Percentiles rank a stretch among this genome's conserved stretches.
These are phyloP conservation scores for Suhomyces tanzawaensis DNA, from an alignment of 805 yeast species.

Conservation along the genomic window DNA sequence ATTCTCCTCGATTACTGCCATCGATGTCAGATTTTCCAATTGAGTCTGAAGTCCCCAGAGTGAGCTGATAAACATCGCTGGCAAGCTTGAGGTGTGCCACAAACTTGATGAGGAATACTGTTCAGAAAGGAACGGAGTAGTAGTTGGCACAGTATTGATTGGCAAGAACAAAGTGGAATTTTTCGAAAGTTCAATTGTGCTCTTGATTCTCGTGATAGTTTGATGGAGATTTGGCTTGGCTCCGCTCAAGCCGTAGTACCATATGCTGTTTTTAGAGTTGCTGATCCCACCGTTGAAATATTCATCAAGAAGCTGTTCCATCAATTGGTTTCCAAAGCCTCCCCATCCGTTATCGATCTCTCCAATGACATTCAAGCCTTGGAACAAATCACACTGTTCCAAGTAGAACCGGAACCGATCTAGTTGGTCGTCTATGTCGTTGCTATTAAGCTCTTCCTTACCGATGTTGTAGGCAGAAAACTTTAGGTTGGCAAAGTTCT, in stretches of 20 bases:
- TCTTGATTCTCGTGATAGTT: conserved; percentile 42
- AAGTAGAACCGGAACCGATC: conserved; percentile 61
- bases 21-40: conserved; percentile 26
- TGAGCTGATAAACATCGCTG: conserved; percentile 33
- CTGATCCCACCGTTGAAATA: conserved; percentile 43
- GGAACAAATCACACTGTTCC: conserved; percentile 73
- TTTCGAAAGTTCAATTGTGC: conserved; percentile 44
- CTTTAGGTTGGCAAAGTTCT: conserved; percentile 29
- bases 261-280: conserved; percentile 33
- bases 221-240: conserved; percentile 11
- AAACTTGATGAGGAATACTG: conserved; percentile 18
- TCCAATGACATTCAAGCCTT: conserved; percentile 66
- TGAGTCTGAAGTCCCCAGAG: conserved; percentile 47
- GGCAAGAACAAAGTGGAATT: conserved; percentile 60
- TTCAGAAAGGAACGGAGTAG: conserved; percentile 1
- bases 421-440: conserved; percentile 29
- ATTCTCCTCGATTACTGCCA: conserved; percentile 45
- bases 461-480: conserved; percentile 59
- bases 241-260: conserved; percentile 33
- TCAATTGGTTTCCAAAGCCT: conserved; percentile 57
- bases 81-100: conserved; percentile 43
- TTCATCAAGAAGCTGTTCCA: conserved; percentile 67
- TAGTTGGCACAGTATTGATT: conserved; percentile 23
- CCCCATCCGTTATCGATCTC: conserved; percentile 86
- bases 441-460: conserved; percentile 49